Percentiles rank a stretch among this genome's conserved stretches.
These are phyloP conservation scores for Mucor indicus DNA, from an alignment of 371 early-diverging fungal species.

Conservation along the genomic window DNA sequence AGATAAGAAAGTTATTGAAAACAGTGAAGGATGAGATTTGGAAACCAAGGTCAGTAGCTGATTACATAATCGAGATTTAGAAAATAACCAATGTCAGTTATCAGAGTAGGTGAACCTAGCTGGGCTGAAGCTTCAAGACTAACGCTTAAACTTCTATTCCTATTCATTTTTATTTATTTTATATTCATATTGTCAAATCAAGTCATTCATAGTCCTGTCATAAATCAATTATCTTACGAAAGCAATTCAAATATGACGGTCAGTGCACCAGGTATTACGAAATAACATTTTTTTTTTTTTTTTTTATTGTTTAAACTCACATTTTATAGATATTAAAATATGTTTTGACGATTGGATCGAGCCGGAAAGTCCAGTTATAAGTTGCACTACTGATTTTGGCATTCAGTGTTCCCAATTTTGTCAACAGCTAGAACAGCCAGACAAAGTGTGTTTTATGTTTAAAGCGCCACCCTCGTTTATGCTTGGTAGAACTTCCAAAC, in stretches of 20 bases:
- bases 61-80: too few relatives aligned
- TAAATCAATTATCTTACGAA: constrained; percentile 8
- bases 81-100: background rate
- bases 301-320: background rate
- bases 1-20: background rate
- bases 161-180: constrained; percentile 14
- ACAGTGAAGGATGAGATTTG: constrained; percentile 3
- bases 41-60: constrained; percentile 14
- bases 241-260: background rate
- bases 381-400: constrained; percentile 21
- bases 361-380: constrained; percentile 1
- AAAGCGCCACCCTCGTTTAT: background rate
- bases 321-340: constrained; percentile 12
- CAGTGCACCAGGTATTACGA: constrained; percentile 8
- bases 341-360: constrained; percentile 20
- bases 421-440: background rate
- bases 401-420: constrained; percentile 11
- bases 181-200: constrained; percentile 11
- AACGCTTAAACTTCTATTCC: constrained; percentile 7
- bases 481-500: background rate
- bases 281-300: too few relatives aligned
- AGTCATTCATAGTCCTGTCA: constrained; percentile 15
- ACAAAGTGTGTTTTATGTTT: background rate
- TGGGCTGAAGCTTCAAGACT: constrained; percentile 23
- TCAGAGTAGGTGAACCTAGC: constrained; percentile 19